phyloP scores from a whole-genome alignment of 139 green algal genomes.

The Dunaliella primolecta region DNA sequence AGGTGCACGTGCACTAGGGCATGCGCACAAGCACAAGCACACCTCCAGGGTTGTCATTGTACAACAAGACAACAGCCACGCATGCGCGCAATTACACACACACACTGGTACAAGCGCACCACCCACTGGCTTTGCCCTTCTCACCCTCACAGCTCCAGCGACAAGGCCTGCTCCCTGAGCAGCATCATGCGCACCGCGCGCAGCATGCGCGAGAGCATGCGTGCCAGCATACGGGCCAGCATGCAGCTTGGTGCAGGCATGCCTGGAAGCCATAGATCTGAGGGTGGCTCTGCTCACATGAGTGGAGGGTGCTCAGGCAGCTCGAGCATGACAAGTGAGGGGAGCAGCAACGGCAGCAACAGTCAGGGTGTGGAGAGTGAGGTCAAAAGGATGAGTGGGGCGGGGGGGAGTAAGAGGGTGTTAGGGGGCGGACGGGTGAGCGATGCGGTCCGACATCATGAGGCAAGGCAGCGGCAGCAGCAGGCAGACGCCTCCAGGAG shows the following conservation, averaged over 20 bases:
- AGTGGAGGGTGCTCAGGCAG: not conserved
- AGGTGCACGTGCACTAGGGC: no score
- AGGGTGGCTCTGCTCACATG: not conserved
- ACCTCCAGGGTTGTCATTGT: no score
- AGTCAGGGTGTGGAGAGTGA: not conserved
- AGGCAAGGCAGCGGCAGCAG: not conserved
- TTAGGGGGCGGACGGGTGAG: no score
- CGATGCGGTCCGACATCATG: not conserved
- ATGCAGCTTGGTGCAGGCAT: not conserved
- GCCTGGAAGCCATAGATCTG: not conserved
- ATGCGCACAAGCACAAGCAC: no score
- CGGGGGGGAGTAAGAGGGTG: not conserved
- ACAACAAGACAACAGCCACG: no score
- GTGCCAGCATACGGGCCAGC: not conserved
- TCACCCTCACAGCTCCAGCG: not conserved
- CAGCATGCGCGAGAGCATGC: not conserved
- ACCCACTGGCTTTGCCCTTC: no score
- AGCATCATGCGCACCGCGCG: not conserved
- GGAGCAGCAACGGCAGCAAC: not conserved
- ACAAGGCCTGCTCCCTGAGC: not conserved
- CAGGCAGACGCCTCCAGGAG: not conserved
- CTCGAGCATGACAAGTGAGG: no score
- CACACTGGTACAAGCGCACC: no score
- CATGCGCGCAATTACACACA: no score
- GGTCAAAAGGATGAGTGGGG: not conserved